phyloP scores from a whole-genome alignment of 345 rosid species.

The Gossypium thurberi region DNA sequence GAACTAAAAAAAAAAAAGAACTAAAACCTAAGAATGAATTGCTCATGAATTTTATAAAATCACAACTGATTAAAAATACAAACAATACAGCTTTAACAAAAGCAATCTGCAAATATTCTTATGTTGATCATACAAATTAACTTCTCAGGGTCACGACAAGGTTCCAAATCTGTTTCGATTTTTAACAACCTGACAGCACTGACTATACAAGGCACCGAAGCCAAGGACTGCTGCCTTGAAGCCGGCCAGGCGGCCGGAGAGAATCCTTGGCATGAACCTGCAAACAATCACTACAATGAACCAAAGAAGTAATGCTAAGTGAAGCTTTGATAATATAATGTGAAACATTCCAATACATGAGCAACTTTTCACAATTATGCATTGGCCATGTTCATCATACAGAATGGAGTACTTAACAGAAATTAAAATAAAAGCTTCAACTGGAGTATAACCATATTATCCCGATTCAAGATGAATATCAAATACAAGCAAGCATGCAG shows the following conservation, averaged over 20 bases:
- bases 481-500: too few species aligned
- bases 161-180: neutral
- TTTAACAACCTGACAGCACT: neutral
- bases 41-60: neutral
- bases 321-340: neutral
- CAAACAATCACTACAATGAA: neutral
- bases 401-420: neutral
- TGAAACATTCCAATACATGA: slow-evolving; percentile 2
- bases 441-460: neutral
- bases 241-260: neutral
- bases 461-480: neutral
- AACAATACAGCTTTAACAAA: neutral
- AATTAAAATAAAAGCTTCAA: slow-evolving; percentile 19
- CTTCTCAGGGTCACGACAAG: neutral
- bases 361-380: neutral
- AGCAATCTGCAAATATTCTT: neutral
- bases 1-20: too few species aligned
- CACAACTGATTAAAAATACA: neutral
- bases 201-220: neutral
- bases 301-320: neutral
- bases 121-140: neutral
- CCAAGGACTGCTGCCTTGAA: neutral
- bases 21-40: too few species aligned
- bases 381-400: neutral
- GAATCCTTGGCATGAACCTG: neutral